Evolutionary conservation across 2,329 filamentous ascomycete species (phyloP).

Genomic region (Pyrenochaeta sp.): DNA sequence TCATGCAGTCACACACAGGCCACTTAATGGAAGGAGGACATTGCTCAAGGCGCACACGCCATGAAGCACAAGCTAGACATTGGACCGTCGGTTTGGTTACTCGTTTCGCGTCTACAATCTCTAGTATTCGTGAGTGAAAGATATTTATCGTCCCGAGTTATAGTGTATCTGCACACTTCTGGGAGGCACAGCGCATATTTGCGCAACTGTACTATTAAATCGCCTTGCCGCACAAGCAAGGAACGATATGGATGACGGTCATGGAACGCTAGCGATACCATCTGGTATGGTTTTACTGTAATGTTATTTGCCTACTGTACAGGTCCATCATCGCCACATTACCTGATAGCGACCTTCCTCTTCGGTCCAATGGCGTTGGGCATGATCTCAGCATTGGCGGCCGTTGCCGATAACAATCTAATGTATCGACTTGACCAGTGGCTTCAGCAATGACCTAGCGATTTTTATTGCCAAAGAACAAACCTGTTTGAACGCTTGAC

Average conservation of each 20-base stretch:
- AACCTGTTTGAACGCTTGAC: too few species aligned
- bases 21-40: not conserved
- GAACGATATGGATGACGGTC: slow-evolving; percentile 25
- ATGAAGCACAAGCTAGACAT: too few species aligned
- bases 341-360: slow-evolving; percentile 23
- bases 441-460: slow-evolving; percentile 2
- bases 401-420: slow-evolving; percentile 12
- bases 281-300: slow-evolving; percentile 26
- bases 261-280: slow-evolving; percentile 18
- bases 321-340: slow-evolving; percentile 16
- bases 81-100: not conserved
- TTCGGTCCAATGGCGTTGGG: slow-evolving; percentile 15
- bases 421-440: not conserved
- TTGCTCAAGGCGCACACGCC: too few species aligned
- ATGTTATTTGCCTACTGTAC: slow-evolving; percentile 14
- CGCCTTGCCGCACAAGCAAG: slow-evolving; percentile 23
- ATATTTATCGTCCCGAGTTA: too few species aligned
- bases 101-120: not conserved
- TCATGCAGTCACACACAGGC: not conserved
- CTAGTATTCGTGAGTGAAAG: not conserved
- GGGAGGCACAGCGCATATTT: slow-evolving; percentile 6
- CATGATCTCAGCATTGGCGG: slow-evolving; percentile 14
- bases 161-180: not conserved
- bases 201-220: slow-evolving; percentile 29
- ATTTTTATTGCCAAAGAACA: too few species aligned